Conservation (phyloP, 108 stramenopile genomes). For the Skeletonema marinoi region DNA sequence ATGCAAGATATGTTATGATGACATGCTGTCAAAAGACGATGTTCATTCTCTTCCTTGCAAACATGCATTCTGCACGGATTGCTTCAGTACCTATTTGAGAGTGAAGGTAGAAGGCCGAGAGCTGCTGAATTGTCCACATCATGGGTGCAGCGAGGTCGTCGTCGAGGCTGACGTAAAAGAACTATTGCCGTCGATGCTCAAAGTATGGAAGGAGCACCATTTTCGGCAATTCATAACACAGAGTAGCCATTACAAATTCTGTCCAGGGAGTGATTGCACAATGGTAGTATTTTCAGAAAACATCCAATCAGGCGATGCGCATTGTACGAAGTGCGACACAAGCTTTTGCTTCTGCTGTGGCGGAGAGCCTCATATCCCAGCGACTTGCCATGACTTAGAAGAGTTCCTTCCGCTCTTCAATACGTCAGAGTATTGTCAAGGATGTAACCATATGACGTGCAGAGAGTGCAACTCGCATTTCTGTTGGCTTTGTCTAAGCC, state of each 20-base stretch:
- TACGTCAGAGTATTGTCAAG: constrained; percentile 14
- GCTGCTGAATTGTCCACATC: not conserved
- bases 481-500: constrained; percentile 54
- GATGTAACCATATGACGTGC: constrained; percentile 64
- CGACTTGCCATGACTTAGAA: not conserved
- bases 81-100: not conserved
- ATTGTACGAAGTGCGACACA: not conserved
- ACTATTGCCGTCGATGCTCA: not conserved
- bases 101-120: not conserved
- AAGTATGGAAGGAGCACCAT: not conserved
- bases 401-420: not conserved
- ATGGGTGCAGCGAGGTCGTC: not conserved
- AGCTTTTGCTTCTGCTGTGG: not conserved
- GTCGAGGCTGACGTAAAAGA: not conserved
- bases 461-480: constrained; percentile 50
- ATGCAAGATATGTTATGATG: not conserved
- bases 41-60: not conserved
- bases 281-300: not conserved
- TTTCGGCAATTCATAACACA: not conserved
- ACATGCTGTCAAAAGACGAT: not conserved
- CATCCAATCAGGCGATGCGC: not conserved
- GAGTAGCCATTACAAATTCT: not conserved
- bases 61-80: not conserved
- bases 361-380: not conserved
- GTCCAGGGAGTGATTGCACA: not conserved